These are phyloP conservation scores for Graphilbum fragrans DNA, from an alignment of 2,329 filamentous ascomycete species.

Conservation along the genomic window DNA sequence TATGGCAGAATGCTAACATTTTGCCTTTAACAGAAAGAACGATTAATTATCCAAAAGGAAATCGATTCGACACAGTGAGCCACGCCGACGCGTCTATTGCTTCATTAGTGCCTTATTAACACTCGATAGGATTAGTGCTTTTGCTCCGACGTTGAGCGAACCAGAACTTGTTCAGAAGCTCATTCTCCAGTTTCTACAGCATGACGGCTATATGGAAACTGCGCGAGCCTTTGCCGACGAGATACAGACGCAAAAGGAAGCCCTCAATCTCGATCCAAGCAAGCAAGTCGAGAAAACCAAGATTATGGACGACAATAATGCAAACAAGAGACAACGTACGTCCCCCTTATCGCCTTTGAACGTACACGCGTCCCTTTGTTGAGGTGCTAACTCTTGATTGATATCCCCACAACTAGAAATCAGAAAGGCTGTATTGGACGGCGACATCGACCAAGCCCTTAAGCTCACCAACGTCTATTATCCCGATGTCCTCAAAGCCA, in stretches of 20 bases:
- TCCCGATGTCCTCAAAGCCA: conserved; percentile 64
- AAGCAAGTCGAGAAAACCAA: conserved; percentile 46
- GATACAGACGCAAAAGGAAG: conserved; percentile 59
- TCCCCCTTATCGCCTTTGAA: conserved; percentile 4
- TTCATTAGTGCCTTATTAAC: not conserved
- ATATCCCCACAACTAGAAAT: conserved; percentile 46
- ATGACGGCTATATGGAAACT: conserved; percentile 92
- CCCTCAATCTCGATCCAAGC: conserved; percentile 47
- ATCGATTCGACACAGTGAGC: conserved; percentile 38
- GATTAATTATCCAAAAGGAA: conserved; percentile 42
- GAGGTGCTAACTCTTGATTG: not conserved
- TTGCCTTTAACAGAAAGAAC: conserved; percentile 39
- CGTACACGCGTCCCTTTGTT: conserved; percentile 1
- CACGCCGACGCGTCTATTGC: not conserved
- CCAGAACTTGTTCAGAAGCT: conserved; percentile 70
- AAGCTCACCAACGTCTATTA: conserved; percentile 70
- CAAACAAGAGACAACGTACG: conserved; percentile 74
- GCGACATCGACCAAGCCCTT: conserved; percentile 84
- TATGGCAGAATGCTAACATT: not conserved
- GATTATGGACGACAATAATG: conserved; percentile 73
- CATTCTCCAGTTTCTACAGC: conserved; percentile 76
- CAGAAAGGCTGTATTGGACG: conserved; percentile 73
- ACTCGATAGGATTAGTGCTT: conserved; percentile 35
- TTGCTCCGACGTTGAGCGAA: conserved; percentile 58
- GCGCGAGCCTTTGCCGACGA: conserved; percentile 80